These are phyloP conservation scores for Allium fistulosum DNA, from an alignment of 106 monocot species.

Conservation along the genomic window DNA sequence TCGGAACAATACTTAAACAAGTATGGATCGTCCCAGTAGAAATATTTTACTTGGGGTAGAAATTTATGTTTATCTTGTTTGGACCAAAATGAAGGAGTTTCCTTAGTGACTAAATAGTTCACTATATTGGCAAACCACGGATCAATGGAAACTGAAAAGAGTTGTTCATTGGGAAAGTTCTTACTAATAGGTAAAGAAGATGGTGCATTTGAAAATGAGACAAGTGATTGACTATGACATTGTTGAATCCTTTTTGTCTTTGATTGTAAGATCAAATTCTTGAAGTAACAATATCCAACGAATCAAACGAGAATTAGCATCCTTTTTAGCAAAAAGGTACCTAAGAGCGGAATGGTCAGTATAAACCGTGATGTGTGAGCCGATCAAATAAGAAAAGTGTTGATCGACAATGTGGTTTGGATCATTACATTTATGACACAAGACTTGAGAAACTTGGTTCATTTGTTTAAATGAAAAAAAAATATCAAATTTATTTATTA, in stretches of 20 bases:
- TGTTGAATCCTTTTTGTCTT: not conserved
- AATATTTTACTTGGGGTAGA: not conserved
- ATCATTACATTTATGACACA: no score
- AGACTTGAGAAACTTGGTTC: no score
- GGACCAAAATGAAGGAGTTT: not conserved
- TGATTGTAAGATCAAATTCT: not conserved
- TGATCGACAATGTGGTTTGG: not conserved
- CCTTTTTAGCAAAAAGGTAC: not conserved
- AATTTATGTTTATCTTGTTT: not conserved
- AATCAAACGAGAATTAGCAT: not conserved
- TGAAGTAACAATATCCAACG: not conserved
- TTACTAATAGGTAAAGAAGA: not conserved
- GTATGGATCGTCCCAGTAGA: not conserved
- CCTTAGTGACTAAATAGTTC: not conserved
- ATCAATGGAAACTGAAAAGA: not conserved
- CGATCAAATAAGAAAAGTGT: no score
- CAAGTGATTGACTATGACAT: not conserved
- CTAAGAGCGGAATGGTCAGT: not conserved
- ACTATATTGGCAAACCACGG: not conserved
- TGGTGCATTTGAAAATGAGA: not conserved
- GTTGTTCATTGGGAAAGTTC: not conserved
- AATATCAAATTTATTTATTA: no score
- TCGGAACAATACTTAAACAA: no score
- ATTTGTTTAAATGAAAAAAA: no score
- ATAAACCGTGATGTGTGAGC: no score